Percentiles rank a stretch among this genome's conserved stretches.
These are phyloP conservation scores for Lycium barbarum DNA, from an alignment of 257 asterid genomes.

Conservation along the genomic window DNA sequence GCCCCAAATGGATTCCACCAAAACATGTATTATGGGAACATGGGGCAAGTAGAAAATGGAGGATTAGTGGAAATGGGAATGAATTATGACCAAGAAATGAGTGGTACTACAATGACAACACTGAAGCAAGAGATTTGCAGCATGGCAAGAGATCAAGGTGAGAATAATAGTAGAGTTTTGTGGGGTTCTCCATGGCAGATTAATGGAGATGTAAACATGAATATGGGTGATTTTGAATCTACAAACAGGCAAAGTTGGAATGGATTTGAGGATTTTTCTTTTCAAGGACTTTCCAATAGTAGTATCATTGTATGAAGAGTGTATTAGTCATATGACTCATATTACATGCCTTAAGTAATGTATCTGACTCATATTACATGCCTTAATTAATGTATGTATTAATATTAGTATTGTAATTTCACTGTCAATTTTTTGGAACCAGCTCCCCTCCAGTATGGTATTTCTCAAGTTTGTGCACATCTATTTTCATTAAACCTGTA, in stretches of 20 bases:
- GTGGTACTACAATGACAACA: conserved; percentile 41
- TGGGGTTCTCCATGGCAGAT: conserved; percentile 87
- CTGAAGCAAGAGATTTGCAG: conserved; percentile 73
- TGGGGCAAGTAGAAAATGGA: conserved; percentile 40
- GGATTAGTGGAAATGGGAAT: conserved; percentile 50
- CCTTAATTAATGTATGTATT: too few relatives aligned
- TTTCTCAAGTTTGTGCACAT: too few relatives aligned
- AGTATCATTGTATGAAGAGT: conserved; percentile 48
- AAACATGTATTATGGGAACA: conserved; percentile 44
- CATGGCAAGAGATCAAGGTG: conserved; percentile 40
- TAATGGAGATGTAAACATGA: conserved; percentile 41
- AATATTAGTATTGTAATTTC: too few relatives aligned
- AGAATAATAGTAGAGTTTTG: conserved; percentile 43
- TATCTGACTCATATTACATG: too few relatives aligned
- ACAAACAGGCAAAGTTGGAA: conserved; percentile 55
- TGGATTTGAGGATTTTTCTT: conserved; percentile 47
- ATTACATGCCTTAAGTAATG: too few relatives aligned
- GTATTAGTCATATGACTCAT: too few relatives aligned
- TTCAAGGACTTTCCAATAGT: conserved; percentile 78
- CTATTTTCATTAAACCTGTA: too few relatives aligned
- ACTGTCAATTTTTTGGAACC: too few relatives aligned
- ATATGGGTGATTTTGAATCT: conserved; percentile 50
- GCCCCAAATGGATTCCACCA: conserved; percentile 45
- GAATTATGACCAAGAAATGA: conserved; percentile 47
- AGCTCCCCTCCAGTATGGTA: too few relatives aligned